These are phyloP conservation scores for Trichophyton rubrum DNA, from an alignment of 2,329 filamentous ascomycete genomes.

Conservation along the genomic window DNA sequence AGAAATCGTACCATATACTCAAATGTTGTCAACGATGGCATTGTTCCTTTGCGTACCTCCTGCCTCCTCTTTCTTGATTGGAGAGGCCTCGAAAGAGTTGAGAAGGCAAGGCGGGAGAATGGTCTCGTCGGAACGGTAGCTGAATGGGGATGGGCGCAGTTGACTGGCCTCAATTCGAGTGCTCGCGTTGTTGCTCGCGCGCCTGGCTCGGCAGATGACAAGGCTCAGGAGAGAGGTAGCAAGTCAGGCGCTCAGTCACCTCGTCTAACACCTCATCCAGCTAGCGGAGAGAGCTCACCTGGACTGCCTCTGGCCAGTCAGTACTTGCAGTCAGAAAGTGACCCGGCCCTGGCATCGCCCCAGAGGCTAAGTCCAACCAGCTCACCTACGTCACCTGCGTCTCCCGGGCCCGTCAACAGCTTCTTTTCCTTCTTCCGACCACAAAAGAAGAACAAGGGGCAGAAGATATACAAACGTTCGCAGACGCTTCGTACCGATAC, in stretches of 20 bases:
- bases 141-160: constrained; percentile 86
- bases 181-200: constrained; percentile 22
- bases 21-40: constrained; percentile 95
- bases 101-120: constrained; percentile 85
- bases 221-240: constrained; percentile 1
- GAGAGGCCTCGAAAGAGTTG: constrained; percentile 83
- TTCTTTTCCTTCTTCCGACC: constrained; percentile 65
- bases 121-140: constrained; percentile 86
- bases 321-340: constrained; percentile 12
- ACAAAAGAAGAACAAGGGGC: constrained; percentile 31
- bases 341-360: constrained; percentile 6
- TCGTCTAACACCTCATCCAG: background rate
- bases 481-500: constrained; percentile 50
- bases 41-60: constrained; percentile 86
- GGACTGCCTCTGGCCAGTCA: constrained; percentile 12
- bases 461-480: constrained; percentile 61
- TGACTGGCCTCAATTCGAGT: constrained; percentile 56
- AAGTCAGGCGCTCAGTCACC: constrained; percentile 1
- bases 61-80: constrained; percentile 95
- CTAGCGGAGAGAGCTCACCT: constrained; percentile 1
- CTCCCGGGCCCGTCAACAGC: constrained; percentile 44
- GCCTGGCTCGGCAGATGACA: constrained; percentile 1
- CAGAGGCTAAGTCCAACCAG: background rate
- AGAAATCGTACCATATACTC: constrained; percentile 86
- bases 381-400: constrained; percentile 14